Conservation (phyloP, 2,329 filamentous ascomycete species). For the Clathrospora elynae region DNA sequence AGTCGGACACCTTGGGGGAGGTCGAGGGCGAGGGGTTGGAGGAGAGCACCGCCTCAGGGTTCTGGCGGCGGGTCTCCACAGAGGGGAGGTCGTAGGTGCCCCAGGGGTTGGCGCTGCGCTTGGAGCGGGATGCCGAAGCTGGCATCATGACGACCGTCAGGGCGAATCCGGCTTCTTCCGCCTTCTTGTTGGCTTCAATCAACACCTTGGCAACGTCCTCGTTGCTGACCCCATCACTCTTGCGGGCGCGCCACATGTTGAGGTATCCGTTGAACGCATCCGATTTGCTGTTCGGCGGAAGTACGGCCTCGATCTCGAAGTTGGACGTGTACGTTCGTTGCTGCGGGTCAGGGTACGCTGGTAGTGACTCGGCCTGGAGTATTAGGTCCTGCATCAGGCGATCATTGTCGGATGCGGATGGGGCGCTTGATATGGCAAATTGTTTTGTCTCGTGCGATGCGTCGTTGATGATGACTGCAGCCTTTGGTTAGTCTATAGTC, state of each 20-base stretch:
- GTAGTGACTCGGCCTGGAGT: constrained; percentile 42
- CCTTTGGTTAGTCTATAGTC: constrained; percentile 20
- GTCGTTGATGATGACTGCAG: constrained; percentile 34
- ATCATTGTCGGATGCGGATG: constrained; percentile 41
- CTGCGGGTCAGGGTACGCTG: constrained; percentile 33
- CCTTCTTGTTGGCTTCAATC: constrained; percentile 16
- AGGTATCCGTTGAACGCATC: constrained; percentile 40
- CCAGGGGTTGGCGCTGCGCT: constrained; percentile 44
- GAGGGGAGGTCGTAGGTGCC: constrained; percentile 42
- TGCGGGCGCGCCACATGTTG: constrained; percentile 31
- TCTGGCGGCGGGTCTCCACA: constrained; percentile 35
- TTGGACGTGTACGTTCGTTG: constrained; percentile 32
- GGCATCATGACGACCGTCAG: constrained; percentile 49
- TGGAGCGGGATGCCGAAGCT: constrained; percentile 31
- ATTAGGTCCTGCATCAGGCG: constrained; percentile 46
- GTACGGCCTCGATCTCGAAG: constrained; percentile 27
- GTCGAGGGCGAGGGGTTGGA: constrained; percentile 33
- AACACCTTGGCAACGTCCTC: constrained; percentile 23
- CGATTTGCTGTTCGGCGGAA: constrained; percentile 26
- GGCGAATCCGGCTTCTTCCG: constrained; percentile 26
- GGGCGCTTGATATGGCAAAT: constrained; percentile 44
- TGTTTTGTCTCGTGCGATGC: constrained; percentile 20
- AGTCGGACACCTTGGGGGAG: constrained; percentile 30
- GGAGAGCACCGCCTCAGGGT: constrained; percentile 40
- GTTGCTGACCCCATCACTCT: constrained; percentile 24